These are phyloP conservation scores for Verbena officinalis DNA, from an alignment of 257 asterid species.

Conservation along the genomic window DNA sequence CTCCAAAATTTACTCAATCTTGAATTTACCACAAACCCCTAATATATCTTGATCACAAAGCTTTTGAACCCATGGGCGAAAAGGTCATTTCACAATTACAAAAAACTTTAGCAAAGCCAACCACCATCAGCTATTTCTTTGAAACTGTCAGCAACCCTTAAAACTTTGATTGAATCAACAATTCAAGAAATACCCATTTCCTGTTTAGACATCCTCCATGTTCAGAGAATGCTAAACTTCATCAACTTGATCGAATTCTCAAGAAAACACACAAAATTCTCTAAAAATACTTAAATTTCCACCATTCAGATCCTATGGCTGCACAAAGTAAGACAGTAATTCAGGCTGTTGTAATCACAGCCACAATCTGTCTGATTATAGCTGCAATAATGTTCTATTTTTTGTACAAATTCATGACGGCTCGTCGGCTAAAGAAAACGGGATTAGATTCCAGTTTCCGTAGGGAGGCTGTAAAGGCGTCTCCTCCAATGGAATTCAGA, in stretches of 20 bases:
- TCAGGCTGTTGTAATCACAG: conserved; percentile 53
- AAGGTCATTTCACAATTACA: conserved; percentile 19
- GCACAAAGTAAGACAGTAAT: conserved; percentile 38
- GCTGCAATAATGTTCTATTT: conserved; percentile 45
- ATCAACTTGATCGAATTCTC: not conserved
- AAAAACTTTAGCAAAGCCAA: conserved; percentile 21
- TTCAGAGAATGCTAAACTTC: not conserved
- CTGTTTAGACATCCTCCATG: not conserved
- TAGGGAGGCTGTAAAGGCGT: conserved; percentile 33
- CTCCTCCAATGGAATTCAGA: conserved; percentile 41
- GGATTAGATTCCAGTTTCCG: conserved; percentile 48
- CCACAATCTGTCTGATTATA: conserved; percentile 40
- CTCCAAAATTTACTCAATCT: not conserved
- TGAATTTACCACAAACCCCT: not conserved
- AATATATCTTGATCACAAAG: not conserved
- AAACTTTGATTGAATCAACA: conserved; percentile 25
- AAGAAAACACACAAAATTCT: not conserved
- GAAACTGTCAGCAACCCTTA: conserved; percentile 39
- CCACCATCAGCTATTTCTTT: conserved; percentile 38
- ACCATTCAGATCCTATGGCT: conserved; percentile 16
- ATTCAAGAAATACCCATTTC: conserved; percentile 3
- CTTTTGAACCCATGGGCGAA: conserved; percentile 7
- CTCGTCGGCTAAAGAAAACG: conserved; percentile 32
- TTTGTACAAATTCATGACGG: conserved; percentile 34
- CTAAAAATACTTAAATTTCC: not conserved